These are phyloP conservation scores for Penicillium brevicompactum DNA, from an alignment of 2,329 filamentous ascomycete species.

Conservation along the genomic window DNA sequence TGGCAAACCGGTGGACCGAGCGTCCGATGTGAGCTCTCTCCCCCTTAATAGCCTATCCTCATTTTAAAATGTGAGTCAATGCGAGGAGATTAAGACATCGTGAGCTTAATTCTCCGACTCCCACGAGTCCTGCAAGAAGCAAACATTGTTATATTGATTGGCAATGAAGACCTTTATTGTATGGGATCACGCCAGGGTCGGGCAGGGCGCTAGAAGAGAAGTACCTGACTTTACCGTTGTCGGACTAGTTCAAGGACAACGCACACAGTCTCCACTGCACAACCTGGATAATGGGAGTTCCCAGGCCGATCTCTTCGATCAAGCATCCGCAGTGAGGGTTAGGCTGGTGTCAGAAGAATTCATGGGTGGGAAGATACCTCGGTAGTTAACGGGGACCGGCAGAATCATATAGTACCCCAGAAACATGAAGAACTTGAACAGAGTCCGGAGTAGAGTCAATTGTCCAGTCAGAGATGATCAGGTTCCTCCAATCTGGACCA, in stretches of 20 bases:
- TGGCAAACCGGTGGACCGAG: slow-evolving; percentile 19
- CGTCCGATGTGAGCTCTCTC: slow-evolving; percentile 19
- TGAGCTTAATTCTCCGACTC: slow-evolving; percentile 23
- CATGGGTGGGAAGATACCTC: neutral
- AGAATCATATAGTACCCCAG: neutral
- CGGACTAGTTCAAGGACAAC: slow-evolving; percentile 2
- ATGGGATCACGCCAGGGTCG: slow-evolving; percentile 5
- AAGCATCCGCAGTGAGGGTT: neutral
- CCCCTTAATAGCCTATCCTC: slow-evolving; percentile 13
- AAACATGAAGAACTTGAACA: neutral
- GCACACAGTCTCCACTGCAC: slow-evolving; percentile 8
- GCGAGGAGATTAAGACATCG: slow-evolving; percentile 20
- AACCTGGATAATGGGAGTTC: neutral
- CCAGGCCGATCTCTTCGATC: neutral
- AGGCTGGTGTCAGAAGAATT: neutral
- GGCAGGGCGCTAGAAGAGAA: neutral
- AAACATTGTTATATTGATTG: slow-evolving; percentile 3
- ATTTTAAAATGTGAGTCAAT: slow-evolving; percentile 22
- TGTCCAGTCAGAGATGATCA: neutral
- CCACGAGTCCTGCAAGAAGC: slow-evolving; percentile 15
- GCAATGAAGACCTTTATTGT: slow-evolving; percentile 5
- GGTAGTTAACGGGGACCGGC: neutral
- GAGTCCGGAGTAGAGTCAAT: neutral
- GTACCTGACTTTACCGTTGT: neutral
- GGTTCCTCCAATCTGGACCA: slow-evolving; percentile 3